phyloP scores from a whole-genome alignment of 306 rosid species.

The Quercus engelmannii region DNA sequence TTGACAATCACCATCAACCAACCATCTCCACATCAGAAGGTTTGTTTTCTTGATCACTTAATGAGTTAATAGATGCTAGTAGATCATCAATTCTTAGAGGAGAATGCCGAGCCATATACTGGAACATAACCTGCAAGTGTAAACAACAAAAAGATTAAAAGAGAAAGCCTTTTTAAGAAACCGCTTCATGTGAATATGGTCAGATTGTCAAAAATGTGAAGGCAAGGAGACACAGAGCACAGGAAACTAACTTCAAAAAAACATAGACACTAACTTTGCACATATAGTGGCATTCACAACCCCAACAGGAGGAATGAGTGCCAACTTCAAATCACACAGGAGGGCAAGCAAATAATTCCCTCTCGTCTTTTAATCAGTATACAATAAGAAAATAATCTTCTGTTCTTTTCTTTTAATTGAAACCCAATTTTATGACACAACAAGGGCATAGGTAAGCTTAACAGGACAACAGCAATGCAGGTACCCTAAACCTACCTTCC shows the following conservation, averaged over 20 bases:
- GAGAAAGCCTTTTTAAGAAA: background rate
- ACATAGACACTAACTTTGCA: background rate
- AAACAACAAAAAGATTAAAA: constrained; percentile 4
- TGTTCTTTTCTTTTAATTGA: background rate
- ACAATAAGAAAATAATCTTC: background rate
- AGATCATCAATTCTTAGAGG: constrained; percentile 68
- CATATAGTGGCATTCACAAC: background rate
- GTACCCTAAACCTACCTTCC: background rate
- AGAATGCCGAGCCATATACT: constrained; percentile 62
- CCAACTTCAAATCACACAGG: background rate
- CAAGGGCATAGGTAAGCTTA: background rate
- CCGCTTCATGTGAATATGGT: background rate
- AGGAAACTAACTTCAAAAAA: background rate
- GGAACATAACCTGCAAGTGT: constrained; percentile 69
- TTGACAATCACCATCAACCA: constrained; percentile 37
- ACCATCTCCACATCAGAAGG: constrained; percentile 60
- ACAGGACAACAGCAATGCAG: background rate
- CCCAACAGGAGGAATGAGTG: background rate
- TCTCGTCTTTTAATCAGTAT: background rate
- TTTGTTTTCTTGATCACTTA: constrained; percentile 37
- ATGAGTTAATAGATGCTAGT: constrained; percentile 49
- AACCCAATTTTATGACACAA: background rate
- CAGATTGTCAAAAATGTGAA: background rate
- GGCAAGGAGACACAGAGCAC: background rate
- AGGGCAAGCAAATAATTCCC: background rate